A percentile compares a stretch with the other conserved stretches of the same genome.
phyloP scores from a whole-genome alignment of 768 basidiomycete genomes.

The Suillus bovinus region DNA sequence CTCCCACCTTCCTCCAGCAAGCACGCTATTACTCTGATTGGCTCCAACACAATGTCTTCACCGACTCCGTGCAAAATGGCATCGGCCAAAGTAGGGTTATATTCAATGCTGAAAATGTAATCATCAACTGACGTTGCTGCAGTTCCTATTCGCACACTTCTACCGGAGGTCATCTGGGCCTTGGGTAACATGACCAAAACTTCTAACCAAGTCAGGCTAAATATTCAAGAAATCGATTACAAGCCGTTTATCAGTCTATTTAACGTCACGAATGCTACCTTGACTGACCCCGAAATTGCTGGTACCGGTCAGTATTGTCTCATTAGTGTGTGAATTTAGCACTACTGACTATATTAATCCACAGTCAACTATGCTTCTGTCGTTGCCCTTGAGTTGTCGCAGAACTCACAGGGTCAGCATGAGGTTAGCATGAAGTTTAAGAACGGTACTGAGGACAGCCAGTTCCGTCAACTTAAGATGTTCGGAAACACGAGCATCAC shows the following conservation, averaged over 20 bases:
- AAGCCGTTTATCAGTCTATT: conserved; percentile 84
- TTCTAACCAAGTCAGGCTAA: conserved; percentile 69
- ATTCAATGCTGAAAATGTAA: not conserved
- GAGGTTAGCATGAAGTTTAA: conserved; percentile 77
- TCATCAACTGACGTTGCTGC: conserved; percentile 4
- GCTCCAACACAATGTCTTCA: conserved; percentile 72
- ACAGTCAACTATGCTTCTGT: conserved; percentile 68
- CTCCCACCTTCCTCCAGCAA: conserved; percentile 67
- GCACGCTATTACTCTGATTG: conserved; percentile 69
- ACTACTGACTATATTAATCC: not conserved
- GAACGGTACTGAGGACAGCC: conserved; percentile 58
- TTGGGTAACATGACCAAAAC: conserved; percentile 75
- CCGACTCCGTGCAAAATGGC: conserved; percentile 51
- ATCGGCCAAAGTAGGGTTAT: conserved; percentile 67
- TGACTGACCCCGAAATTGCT: conserved; percentile 52
- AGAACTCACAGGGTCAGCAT: conserved; percentile 62
- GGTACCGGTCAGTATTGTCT: conserved; percentile 56
- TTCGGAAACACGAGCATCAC: conserved; percentile 42
- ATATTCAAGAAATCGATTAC: conserved; percentile 73
- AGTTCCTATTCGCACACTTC: conserved; percentile 76
- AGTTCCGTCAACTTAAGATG: conserved; percentile 61
- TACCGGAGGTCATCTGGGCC: conserved; percentile 65
- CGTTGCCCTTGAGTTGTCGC: conserved; percentile 65
- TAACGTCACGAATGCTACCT: conserved; percentile 60
- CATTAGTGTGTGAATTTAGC: not conserved